Conservation (phyloP, 306 rosid genomes). For the Rubus idaeus region DNA sequence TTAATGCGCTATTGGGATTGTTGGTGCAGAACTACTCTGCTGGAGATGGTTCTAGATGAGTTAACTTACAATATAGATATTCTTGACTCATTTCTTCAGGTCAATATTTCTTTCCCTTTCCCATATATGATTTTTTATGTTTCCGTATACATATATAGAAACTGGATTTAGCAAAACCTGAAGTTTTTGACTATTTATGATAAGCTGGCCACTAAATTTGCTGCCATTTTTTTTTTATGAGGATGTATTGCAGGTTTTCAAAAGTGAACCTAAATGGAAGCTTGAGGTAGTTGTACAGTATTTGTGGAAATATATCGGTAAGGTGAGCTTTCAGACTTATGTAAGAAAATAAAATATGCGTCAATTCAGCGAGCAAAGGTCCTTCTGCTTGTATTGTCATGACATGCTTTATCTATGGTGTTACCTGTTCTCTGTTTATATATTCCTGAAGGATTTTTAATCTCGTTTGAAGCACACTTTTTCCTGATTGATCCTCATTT, state of each 20-base stretch:
- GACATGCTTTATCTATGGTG: constrained; percentile 8
- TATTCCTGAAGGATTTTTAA: constrained; percentile 9
- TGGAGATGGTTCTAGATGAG: constrained; percentile 79
- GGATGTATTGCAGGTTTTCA: constrained; percentile 50
- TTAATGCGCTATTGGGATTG: constrained; percentile 18
- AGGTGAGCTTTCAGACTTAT: constrained; percentile 40
- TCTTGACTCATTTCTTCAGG: constrained; percentile 74
- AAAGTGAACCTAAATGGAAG: constrained; percentile 67
- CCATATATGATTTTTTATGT: background rate
- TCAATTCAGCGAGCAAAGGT: background rate
- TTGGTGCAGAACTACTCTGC: constrained; percentile 66
- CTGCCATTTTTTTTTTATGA: constrained; percentile 23
- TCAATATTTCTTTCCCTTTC: constrained; percentile 21
- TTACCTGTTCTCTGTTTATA: background rate
- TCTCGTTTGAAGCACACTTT: background rate
- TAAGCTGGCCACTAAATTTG: background rate
- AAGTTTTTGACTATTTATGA: background rate
- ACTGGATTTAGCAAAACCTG: background rate
- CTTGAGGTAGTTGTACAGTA: constrained; percentile 75
- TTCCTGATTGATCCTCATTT: constrained; percentile 20
- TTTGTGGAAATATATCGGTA: constrained; percentile 75
- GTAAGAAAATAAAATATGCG: background rate
- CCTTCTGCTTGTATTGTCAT: constrained; percentile 3
- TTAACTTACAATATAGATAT: constrained; percentile 60
- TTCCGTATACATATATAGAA: background rate